Evolutionary conservation across 768 basidiomycete genomes (phyloP).

Genomic region (Psilocybe sp.): DNA sequence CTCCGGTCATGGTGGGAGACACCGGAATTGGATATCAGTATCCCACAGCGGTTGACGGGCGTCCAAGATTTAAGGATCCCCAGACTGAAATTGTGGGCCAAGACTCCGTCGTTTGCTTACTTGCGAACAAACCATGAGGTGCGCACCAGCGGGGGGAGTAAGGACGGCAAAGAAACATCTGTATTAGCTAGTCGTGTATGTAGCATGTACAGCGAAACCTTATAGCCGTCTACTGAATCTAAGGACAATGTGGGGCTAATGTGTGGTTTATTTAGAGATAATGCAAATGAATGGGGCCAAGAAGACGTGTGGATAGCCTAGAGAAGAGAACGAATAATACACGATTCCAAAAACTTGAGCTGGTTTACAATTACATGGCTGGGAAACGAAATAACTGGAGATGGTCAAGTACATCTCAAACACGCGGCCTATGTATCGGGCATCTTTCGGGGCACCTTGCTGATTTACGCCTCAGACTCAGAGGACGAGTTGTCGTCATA

Average conservation of each 20-base stretch:
- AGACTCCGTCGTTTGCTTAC: slow-evolving; percentile 29
- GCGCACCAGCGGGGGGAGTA: not conserved
- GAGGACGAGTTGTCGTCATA: slow-evolving; percentile 66
- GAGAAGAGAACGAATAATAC: not conserved
- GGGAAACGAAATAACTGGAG: not conserved
- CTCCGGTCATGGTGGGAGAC: slow-evolving; percentile 79
- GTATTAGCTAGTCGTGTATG: slow-evolving; percentile 18
- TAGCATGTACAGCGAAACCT: slow-evolving; percentile 6
- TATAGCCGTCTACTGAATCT: too few relatives aligned
- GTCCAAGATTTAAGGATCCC: slow-evolving; percentile 21
- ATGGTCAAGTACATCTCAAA: not conserved
- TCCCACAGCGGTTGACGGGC: not conserved
- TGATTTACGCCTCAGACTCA: slow-evolving; percentile 23
- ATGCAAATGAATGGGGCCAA: not conserved
- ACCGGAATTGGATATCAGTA: slow-evolving; percentile 58
- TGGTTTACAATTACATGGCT: slow-evolving; percentile 6
- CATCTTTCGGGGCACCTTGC: too few relatives aligned
- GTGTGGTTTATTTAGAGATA: not conserved
- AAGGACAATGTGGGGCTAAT: not conserved
- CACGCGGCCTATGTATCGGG: not conserved
- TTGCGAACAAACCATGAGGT: slow-evolving; percentile 7
- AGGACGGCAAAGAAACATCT: slow-evolving; percentile 1
- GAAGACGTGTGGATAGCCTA: not conserved
- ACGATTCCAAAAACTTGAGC: not conserved
- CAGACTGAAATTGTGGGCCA: slow-evolving; percentile 31